These are phyloP conservation scores for Candolleomyces aberdarensis DNA, from an alignment of 768 basidiomycete species.

Conservation along the genomic window DNA sequence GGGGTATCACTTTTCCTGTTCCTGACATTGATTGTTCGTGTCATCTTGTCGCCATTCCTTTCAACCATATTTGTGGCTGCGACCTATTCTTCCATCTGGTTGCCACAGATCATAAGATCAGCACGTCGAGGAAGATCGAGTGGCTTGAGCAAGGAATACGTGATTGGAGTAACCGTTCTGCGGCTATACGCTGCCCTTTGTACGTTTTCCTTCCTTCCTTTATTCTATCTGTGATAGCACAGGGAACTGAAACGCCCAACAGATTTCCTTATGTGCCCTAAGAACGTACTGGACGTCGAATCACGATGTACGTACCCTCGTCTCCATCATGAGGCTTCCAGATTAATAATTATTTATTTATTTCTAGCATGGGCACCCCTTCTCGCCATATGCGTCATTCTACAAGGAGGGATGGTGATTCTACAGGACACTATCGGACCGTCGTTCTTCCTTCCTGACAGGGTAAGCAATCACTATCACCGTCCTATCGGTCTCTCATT, in stretches of 20 bases:
- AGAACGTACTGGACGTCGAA: slow-evolving; percentile 82
- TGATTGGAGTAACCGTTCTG: slow-evolving; percentile 73
- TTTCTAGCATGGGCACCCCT: slow-evolving; percentile 60
- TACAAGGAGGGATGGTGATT: slow-evolving; percentile 60
- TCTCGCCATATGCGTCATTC: slow-evolving; percentile 55
- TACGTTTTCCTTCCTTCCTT: slow-evolving; percentile 36
- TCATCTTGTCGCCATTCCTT: slow-evolving; percentile 65
- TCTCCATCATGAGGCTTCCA: neutral
- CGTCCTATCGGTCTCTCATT: neutral
- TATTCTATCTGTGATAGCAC: neutral
- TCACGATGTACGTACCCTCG: slow-evolving; percentile 55
- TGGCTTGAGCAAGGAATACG: slow-evolving; percentile 65
- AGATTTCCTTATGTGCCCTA: slow-evolving; percentile 84
- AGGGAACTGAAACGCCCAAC: slow-evolving; percentile 1
- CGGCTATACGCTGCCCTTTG: slow-evolving; percentile 72
- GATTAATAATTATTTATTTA: neutral
- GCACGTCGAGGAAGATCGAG: slow-evolving; percentile 66
- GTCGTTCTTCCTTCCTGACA: slow-evolving; percentile 76
- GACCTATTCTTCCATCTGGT: slow-evolving; percentile 81
- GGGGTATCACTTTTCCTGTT: slow-evolving; percentile 69
- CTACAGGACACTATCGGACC: slow-evolving; percentile 79
- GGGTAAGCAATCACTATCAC: slow-evolving; percentile 37
- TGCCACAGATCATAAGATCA: slow-evolving; percentile 81
- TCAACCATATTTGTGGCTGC: slow-evolving; percentile 61
- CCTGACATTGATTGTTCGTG: slow-evolving; percentile 68